Evolutionary conservation across 2,329 filamentous ascomycete genomes (phyloP), one percentile per base, ranked within the genome.

Genomic region (Colletotrichum siamense): DNA sequence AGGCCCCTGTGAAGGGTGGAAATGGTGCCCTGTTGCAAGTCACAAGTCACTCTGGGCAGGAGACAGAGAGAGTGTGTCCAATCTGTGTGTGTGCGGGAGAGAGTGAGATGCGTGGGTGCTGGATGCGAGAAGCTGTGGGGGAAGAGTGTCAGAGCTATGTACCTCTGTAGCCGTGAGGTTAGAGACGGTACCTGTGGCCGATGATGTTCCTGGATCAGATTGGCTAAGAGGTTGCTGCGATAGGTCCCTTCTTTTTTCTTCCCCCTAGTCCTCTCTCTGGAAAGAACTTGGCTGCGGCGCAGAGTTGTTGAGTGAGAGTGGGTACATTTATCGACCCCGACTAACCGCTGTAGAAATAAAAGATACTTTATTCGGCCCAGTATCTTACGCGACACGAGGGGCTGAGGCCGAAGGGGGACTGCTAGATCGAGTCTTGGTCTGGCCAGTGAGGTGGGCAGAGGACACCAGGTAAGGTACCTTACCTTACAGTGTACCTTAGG

Each of bases 251-350:
- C 44, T 44, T 36, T 22, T 52, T 52, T 52, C n/a, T 12, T 13
- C n/a, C 44, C 39, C 44, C 44, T 22, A 22, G 44, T 22, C n/a
- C 44, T 52, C n/a, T 30, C 24, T 44, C 55, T 63, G 57, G 52
- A 49, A 59, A 49, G 55, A 73, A 69, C 73, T 65, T 69, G 70
- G 70, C 71, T 55, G 55, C 69, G 63, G 34, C 49, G 52, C 69
- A 66, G 63, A 65, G 63, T 73, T 69, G 70, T 76, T 73, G 73
- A 65, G 70, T 24, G 69, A 57, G 22, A n/a, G 73, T 73, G 73
- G 73, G 39, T 26, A 52, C 62, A 49, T 70, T 10, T 28, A 49
- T 64, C 49, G 18, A 49, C n/a, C 44, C 49, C 36, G 26, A 67
- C 39, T 52, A 52, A 24, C 44, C 44, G 44, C 44, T 52, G 44